These are phyloP conservation scores for Xylaria curta DNA, from an alignment of 495 filamentous ascomycete species.

Conservation along the genomic window DNA sequence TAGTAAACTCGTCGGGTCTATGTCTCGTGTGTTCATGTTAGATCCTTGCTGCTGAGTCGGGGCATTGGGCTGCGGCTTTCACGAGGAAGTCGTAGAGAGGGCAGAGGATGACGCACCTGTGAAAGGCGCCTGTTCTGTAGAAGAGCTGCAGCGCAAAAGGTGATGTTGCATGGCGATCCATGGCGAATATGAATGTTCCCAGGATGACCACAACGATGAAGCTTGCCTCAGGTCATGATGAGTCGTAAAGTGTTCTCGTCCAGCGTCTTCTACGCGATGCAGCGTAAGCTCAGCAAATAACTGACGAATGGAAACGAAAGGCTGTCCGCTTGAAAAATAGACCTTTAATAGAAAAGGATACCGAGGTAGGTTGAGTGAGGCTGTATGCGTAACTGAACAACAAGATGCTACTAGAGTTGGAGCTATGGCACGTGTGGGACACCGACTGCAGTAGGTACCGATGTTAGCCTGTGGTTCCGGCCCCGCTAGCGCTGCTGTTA, in stretches of 20 bases:
- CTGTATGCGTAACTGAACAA: neutral
- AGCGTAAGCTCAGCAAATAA: neutral
- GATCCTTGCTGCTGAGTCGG: neutral
- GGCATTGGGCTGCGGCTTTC: neutral
- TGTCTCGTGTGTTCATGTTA: neutral
- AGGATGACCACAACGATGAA: neutral
- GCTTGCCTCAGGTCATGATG: conserved; percentile 20
- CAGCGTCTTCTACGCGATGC: neutral
- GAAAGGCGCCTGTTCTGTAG: conserved; percentile 75
- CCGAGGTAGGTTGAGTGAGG: neutral
- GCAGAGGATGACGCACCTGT: conserved; percentile 55
- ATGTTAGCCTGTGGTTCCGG: neutral
- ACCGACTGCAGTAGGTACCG: neutral
- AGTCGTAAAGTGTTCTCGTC: neutral
- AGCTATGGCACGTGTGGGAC: conserved; percentile 2
- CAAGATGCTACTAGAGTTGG: neutral
- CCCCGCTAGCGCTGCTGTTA: conserved; percentile 12
- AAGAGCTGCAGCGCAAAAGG: conserved; percentile 93
- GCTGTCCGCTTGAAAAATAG: neutral
- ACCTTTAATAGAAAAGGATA: neutral
- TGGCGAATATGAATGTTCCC: conserved; percentile 49
- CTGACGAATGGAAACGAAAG: neutral
- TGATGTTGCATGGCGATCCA: conserved; percentile 65
- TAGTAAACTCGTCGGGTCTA: conserved; percentile 72
- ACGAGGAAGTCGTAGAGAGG: neutral